phyloP scores from a whole-genome alignment of 225 moss, liverwort and hornwort genomes.

The Antitrichia curtipendula region DNA sequence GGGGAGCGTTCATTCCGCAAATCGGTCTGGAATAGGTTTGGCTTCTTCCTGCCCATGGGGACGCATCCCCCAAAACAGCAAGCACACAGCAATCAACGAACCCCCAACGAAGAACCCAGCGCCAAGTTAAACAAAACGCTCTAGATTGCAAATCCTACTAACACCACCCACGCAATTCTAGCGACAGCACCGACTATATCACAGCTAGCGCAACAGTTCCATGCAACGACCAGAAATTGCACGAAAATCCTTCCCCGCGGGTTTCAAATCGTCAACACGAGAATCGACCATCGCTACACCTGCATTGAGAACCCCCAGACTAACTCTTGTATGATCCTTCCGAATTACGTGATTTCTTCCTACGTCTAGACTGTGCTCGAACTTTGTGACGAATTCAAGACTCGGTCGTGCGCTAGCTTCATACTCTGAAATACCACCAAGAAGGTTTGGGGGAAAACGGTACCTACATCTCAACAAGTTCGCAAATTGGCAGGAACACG shows the following conservation, averaged over 20 bases:
- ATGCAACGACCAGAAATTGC: background rate
- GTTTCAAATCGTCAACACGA: background rate
- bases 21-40: conserved; percentile 9
- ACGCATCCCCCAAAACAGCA: background rate
- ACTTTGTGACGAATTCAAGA: background rate
- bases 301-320: background rate
- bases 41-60: conserved; percentile 12
- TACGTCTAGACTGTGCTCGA: too few species aligned
- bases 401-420: background rate
- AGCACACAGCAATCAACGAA: background rate
- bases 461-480: background rate
- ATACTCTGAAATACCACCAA: background rate
- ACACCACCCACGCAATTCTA: background rate
- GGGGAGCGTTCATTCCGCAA: conserved; percentile 1
- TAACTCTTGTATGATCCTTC: background rate
- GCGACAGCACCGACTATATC: background rate
- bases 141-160: background rate
- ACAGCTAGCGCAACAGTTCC: background rate
- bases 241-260: background rate
- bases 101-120: background rate
- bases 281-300: background rate
- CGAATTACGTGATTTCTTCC: background rate
- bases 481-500: background rate
- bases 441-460: background rate
- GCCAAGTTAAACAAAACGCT: background rate